Evolutionary conservation across 441 rosid genomes (phyloP).

Genomic region (Manihot esculenta): DNA sequence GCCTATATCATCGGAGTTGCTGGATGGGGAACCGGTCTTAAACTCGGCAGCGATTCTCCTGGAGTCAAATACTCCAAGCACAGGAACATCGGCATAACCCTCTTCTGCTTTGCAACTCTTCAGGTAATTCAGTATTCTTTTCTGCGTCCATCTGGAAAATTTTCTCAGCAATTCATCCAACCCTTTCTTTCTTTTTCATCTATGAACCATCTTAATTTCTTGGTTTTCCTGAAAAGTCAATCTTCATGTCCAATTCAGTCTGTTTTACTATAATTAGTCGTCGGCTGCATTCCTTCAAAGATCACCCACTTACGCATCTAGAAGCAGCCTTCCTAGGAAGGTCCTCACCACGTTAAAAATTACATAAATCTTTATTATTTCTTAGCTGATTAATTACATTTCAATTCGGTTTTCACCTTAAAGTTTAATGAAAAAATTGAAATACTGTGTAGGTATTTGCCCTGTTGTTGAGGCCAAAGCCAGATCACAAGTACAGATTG

Average conservation of each 20-base stretch:
- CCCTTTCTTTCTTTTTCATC: not conserved
- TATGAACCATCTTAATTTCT: not conserved
- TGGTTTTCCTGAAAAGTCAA: not conserved
- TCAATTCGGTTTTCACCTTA: too few species aligned
- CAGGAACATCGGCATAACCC: constrained; percentile 44
- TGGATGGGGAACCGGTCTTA: constrained; percentile 50
- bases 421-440: not conserved
- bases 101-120: constrained; percentile 46
- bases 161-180: too few species aligned
- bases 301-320: not conserved
- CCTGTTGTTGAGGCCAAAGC: constrained; percentile 49
- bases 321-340: too few species aligned
- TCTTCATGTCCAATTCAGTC: too few species aligned
- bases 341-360: too few species aligned
- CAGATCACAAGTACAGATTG: constrained; percentile 52
- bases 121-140: too few species aligned
- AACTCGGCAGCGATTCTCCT: constrained; percentile 40
- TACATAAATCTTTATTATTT: too few species aligned
- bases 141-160: too few species aligned
- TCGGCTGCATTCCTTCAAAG: too few species aligned
- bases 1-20: constrained; percentile 46
- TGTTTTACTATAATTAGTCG: too few species aligned
- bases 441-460: constrained; percentile 35
- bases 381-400: too few species aligned
- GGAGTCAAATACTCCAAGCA: constrained; percentile 31